A percentile compares a stretch with the other conserved stretches of the same genome.
Conservation (phyloP, 2,329 filamentous ascomycete genomes). For the Scedosporium aurantiacum region DNA sequence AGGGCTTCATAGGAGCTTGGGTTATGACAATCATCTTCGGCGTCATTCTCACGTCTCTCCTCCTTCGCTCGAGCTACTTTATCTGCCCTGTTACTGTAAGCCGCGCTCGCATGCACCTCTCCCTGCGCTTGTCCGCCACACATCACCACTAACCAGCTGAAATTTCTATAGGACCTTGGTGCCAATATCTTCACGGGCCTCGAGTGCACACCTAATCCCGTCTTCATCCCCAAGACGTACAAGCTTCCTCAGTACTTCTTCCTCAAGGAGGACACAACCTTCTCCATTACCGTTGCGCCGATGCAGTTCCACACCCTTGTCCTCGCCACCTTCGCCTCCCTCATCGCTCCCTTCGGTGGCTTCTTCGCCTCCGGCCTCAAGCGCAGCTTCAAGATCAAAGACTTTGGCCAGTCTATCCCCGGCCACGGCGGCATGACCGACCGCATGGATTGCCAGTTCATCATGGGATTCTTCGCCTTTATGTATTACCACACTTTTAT, state of each 20-base stretch:
- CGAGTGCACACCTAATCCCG: constrained; percentile 81
- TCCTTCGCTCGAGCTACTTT: constrained; percentile 92
- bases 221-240: constrained; percentile 72
- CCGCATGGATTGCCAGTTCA: constrained; percentile 99
- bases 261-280: constrained; percentile 43
- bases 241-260: constrained; percentile 63
- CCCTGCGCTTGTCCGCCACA: not conserved
- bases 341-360: constrained; percentile 93
- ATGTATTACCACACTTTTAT: constrained; percentile 99
- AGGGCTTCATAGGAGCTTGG: constrained; percentile 95
- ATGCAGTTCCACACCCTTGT: constrained; percentile 90
- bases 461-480: constrained; percentile 98
- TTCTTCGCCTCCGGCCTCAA: constrained; percentile 98
- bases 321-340: constrained; percentile 85
- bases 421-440: constrained; percentile 97
- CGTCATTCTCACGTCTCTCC: constrained; percentile 66
- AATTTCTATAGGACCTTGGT: constrained; percentile 57
- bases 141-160: constrained; percentile 7
- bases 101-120: constrained; percentile 2
- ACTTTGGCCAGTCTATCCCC: constrained; percentile 96
- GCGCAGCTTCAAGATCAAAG: constrained; percentile 99
- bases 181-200: constrained; percentile 88
- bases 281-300: constrained; percentile 66
- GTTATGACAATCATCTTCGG: constrained; percentile 86
- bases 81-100: constrained; percentile 86